Conservation (phyloP, 164 flowering plant genomes). For the Santalum album region DNA sequence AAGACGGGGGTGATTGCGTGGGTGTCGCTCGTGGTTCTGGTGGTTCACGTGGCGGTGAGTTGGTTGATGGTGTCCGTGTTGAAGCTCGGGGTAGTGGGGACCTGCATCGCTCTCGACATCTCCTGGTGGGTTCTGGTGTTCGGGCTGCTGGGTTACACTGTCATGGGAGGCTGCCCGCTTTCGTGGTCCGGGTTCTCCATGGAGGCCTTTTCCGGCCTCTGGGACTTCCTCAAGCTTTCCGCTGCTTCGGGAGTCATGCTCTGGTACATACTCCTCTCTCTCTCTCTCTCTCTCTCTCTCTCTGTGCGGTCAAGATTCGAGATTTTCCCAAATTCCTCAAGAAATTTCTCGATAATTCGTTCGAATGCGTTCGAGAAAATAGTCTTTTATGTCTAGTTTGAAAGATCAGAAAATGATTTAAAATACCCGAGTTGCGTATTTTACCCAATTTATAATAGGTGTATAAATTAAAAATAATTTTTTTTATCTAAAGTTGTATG, state of each 20-base stretch:
- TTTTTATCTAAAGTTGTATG: too few species aligned
- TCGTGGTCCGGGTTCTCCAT: slow-evolving; percentile 49
- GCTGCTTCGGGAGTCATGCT: slow-evolving; percentile 33
- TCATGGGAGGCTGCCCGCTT: slow-evolving; percentile 38
- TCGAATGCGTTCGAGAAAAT: too few species aligned
- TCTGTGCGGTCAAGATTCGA: too few species aligned
- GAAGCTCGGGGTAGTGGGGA: slow-evolving; percentile 32
- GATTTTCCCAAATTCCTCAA: too few species aligned
- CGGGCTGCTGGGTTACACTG: slow-evolving; percentile 22
- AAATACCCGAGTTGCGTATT: too few species aligned
- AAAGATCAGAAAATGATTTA: too few species aligned
- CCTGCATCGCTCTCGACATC: slow-evolving; percentile 27
- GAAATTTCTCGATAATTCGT: too few species aligned
- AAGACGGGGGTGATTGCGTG: slow-evolving; percentile 35
- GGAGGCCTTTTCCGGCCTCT: slow-evolving; percentile 34
- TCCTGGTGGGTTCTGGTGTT: slow-evolving; percentile 45
- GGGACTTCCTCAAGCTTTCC: slow-evolving; percentile 42
- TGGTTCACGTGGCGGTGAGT: slow-evolving; percentile 28
- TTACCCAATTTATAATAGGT: too few species aligned
- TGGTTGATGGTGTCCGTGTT: slow-evolving; percentile 31
- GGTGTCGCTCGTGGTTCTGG: slow-evolving; percentile 20
- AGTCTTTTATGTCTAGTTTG: too few species aligned
- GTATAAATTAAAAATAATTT: too few species aligned
- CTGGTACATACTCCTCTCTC: not conserved
- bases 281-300: too few species aligned